Conservation (phyloP, 352 stramenopile genomes). For the Phytophthora sp. region DNA sequence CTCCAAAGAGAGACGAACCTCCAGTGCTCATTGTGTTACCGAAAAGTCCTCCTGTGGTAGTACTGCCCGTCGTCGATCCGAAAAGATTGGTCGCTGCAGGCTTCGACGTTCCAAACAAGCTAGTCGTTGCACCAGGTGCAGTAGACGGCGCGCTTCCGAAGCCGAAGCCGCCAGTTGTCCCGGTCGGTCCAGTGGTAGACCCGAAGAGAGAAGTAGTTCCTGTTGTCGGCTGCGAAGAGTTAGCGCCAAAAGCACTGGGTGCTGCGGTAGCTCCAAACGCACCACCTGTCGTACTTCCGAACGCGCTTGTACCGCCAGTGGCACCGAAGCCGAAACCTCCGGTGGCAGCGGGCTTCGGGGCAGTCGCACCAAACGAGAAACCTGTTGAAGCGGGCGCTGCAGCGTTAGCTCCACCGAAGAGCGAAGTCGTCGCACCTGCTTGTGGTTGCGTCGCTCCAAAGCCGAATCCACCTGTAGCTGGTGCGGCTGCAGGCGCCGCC, state of each 20-base stretch:
- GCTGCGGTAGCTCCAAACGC: conserved; percentile 41
- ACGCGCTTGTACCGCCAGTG: conserved; percentile 33
- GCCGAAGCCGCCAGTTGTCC: conserved; percentile 45
- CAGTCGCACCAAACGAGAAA: conserved; percentile 52
- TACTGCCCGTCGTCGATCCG: conserved; percentile 36
- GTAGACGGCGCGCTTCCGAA: conserved; percentile 46
- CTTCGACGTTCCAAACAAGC: conserved; percentile 51
- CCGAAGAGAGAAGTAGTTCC: conserved; percentile 57
- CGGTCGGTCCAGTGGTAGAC: conserved; percentile 25
- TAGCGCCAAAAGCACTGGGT: conserved; percentile 47
- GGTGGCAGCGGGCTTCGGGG: conserved; percentile 40
- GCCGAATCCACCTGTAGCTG: conserved; percentile 44
- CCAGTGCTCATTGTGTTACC: conserved; percentile 33
- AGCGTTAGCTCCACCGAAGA: conserved; percentile 47
- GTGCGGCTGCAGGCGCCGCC: conserved; percentile 34
- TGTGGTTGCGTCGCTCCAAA: conserved; percentile 46
- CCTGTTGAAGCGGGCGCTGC: conserved; percentile 38
- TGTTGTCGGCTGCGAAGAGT: conserved; percentile 35
- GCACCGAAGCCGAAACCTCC: conserved; percentile 56
- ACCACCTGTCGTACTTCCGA: conserved; percentile 43
- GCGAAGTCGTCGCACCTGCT: conserved; percentile 38
- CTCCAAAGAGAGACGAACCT: conserved; percentile 51
- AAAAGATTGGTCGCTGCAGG: conserved; percentile 46
- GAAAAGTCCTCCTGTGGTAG: conserved; percentile 42
- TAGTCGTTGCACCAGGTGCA: conserved; percentile 31